phyloP scores from a whole-genome alignment of 352 stramenopile genomes.

The Phytopythium litorale region DNA sequence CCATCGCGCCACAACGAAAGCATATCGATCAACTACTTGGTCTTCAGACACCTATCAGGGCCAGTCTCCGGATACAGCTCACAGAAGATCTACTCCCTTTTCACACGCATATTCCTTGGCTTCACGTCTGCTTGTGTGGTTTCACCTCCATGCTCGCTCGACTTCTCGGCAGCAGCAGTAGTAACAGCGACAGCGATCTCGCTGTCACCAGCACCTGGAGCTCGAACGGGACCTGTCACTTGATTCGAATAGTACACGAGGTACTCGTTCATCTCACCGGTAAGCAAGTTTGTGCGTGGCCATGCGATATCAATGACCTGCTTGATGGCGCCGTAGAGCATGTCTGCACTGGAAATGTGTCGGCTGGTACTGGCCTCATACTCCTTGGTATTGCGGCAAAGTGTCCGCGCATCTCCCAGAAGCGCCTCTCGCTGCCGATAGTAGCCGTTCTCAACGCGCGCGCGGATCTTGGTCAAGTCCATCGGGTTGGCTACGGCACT shows the following conservation, averaged over 20 bases:
- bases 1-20: no score
- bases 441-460: background rate
- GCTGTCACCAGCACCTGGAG: background rate
- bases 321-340: background rate
- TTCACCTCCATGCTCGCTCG: background rate
- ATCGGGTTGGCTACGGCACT: background rate
- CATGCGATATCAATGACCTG: background rate
- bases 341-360: background rate
- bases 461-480: slow-evolving; percentile 2
- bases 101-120: background rate
- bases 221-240: background rate
- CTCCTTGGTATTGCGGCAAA: slow-evolving; percentile 1
- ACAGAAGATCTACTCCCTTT: background rate
- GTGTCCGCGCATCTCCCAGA: background rate
- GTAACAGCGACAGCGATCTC: no score
- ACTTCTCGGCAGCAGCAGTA: background rate
- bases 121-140: background rate
- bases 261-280: background rate
- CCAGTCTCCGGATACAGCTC: no score
- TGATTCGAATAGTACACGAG: background rate
- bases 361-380: background rate
- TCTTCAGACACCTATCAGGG: no score
- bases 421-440: slow-evolving; percentile 2
- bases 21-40: no score
- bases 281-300: background rate